Evolutionary conservation across 176 grass and related monocot genomes (phyloP).

Genomic region (Chloris gayana): DNA sequence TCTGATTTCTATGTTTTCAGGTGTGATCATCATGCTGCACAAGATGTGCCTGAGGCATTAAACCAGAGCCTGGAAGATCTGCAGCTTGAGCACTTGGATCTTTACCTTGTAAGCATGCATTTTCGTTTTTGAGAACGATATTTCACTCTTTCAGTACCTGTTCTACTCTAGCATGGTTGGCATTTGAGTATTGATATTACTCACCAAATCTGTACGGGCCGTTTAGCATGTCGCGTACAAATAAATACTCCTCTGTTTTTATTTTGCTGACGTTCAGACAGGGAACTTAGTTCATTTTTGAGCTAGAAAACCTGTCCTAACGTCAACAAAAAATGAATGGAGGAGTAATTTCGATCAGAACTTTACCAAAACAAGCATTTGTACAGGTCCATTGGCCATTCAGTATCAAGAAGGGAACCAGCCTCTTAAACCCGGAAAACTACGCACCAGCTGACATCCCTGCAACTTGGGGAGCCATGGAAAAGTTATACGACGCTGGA

Average conservation of each 20-base stretch:
- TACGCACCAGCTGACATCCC: constrained; percentile 57
- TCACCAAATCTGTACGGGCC: background rate
- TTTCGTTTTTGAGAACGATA: constrained; percentile 5
- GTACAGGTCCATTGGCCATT: constrained; percentile 27
- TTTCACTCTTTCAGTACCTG: background rate
- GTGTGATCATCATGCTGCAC: constrained; percentile 57
- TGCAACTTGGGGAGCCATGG: constrained; percentile 78
- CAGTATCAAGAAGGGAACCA: constrained; percentile 30
- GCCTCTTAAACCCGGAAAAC: constrained; percentile 46
- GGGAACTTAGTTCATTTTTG: no score
- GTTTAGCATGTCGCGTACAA: background rate
- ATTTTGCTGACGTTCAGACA: no score
- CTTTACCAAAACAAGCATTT: background rate
- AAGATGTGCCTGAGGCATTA: constrained; percentile 57
- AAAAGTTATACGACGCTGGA: constrained; percentile 64
- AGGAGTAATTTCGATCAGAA: background rate
- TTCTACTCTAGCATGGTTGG: background rate
- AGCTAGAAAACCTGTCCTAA: no score
- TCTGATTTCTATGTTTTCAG: constrained; percentile 23
- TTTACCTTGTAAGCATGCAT: constrained; percentile 69
- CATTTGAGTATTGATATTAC: background rate
- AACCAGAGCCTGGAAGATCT: constrained; percentile 50
- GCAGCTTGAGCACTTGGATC: constrained; percentile 61
- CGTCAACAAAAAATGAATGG: no score
- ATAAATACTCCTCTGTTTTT: no score